A percentile compares a stretch with the other conserved stretches of the same genome.
These are phyloP conservation scores for Cetradonia linearis DNA, from an alignment of 495 filamentous ascomycete genomes.

Conservation along the genomic window DNA sequence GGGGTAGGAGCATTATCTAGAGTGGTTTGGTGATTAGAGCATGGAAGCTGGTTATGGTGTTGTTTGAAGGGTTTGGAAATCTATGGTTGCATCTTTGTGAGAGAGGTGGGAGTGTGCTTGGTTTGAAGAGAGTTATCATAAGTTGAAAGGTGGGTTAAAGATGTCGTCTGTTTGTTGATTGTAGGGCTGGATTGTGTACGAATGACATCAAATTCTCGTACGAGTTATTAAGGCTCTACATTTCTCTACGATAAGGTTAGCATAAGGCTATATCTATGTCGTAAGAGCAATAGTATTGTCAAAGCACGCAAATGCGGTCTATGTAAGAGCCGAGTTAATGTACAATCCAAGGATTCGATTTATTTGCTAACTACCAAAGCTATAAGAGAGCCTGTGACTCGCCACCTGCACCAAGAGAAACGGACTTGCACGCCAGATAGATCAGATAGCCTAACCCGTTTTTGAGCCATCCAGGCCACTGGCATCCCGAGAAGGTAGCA, in stretches of 20 bases:
- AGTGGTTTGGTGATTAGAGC: background rate
- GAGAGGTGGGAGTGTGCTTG: background rate
- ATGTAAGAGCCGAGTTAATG: too few species aligned
- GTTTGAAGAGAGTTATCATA: background rate
- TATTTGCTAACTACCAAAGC: background rate
- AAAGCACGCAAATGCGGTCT: too few species aligned
- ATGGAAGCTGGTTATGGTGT: background rate
- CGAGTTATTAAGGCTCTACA: background rate
- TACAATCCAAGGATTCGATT: background rate
- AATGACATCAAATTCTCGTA: too few species aligned
- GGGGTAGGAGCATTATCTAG: background rate
- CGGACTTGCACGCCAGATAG: background rate
- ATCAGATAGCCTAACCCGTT: background rate
- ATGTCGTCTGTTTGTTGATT: background rate
- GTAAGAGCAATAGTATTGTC: too few species aligned
- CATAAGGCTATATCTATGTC: too few species aligned
- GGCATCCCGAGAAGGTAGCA: slow-evolving; percentile 1
- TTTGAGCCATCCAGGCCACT: background rate
- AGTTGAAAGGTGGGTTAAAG: background rate
- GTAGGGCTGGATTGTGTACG: background rate
- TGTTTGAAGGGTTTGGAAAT: too few species aligned
- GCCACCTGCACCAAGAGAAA: background rate
- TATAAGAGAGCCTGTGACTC: background rate
- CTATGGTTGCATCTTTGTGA: background rate
- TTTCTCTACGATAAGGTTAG: background rate